phyloP scores from a whole-genome alignment of 306 rosid genomes.

The Lablab purpureus region DNA sequence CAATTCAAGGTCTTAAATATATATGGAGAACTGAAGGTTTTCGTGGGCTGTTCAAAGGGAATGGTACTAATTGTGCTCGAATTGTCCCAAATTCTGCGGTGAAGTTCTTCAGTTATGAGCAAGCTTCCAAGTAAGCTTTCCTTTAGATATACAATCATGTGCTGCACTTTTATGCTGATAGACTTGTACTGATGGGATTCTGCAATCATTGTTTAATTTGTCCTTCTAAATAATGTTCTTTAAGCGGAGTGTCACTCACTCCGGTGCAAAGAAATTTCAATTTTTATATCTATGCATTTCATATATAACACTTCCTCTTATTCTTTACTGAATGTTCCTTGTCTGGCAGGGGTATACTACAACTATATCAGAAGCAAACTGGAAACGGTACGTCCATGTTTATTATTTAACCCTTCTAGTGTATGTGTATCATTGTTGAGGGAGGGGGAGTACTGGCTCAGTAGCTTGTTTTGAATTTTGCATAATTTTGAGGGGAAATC shows the following conservation, averaged over 20 bases:
- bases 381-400: conserved; percentile 71
- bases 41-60: conserved; percentile 89
- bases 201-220: conserved; percentile 7
- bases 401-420: not conserved
- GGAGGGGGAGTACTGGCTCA: not conserved
- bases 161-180: conserved; percentile 4
- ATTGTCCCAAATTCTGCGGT: conserved; percentile 94
- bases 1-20: conserved; percentile 87
- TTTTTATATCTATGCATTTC: not conserved
- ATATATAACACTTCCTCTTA: not conserved
- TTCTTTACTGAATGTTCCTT: conserved; percentile 37
- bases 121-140: conserved; percentile 82
- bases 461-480: not conserved
- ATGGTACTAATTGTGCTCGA: conserved; percentile 93
- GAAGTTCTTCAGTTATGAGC: conserved; percentile 94
- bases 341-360: conserved; percentile 71
- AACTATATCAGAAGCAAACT: conserved; percentile 67
- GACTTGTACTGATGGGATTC: conserved; percentile 4
- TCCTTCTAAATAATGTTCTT: not conserved
- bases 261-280: not conserved
- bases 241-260: not conserved
- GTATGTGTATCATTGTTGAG: not conserved
- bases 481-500: not conserved
- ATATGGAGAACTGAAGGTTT: conserved; percentile 93
- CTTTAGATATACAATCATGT: conserved; percentile 5